Conservation (phyloP, 768 basidiomycete species). For the Leucocoprinus birnbaumii region DNA sequence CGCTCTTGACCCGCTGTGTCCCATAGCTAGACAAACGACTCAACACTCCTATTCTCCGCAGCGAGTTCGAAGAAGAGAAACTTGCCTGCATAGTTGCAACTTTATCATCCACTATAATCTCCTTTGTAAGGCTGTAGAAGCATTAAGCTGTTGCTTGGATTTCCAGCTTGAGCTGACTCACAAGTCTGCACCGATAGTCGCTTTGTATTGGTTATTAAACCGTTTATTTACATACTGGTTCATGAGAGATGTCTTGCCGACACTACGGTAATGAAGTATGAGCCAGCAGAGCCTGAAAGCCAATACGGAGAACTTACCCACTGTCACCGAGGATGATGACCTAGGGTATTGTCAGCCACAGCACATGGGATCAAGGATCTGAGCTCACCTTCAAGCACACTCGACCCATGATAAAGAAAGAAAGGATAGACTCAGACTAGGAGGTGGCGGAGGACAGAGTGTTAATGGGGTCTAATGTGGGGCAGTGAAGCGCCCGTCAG, state of each 20-base stretch:
- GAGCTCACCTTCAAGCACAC: slow-evolving; percentile 74
- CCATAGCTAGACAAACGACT: slow-evolving; percentile 67
- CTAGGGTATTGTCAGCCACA: slow-evolving; percentile 35
- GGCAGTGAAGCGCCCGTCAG: background rate
- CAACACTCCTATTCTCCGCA: slow-evolving; percentile 1
- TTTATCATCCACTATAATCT: slow-evolving; percentile 97
- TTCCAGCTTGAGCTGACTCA: slow-evolving; percentile 37
- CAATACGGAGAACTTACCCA: slow-evolving; percentile 51
- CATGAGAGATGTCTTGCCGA: slow-evolving; percentile 99
- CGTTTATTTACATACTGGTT: slow-evolving; percentile 99
- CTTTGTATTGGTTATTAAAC: slow-evolving; percentile 99
- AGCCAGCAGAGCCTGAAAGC: slow-evolving; percentile 12
- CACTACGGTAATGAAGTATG: slow-evolving; percentile 44
- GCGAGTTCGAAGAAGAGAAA: slow-evolving; percentile 5
- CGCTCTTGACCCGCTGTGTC: slow-evolving; percentile 99
- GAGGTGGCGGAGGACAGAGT: slow-evolving; percentile 10
- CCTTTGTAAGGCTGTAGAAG: slow-evolving; percentile 80
- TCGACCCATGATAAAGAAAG: slow-evolving; percentile 71
- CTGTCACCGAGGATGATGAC: slow-evolving; percentile 99
- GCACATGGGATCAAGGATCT: background rate
- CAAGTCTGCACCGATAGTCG: slow-evolving; percentile 99
- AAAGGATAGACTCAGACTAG: slow-evolving; percentile 17
- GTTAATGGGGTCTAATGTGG: background rate
- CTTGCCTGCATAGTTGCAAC: slow-evolving; percentile 96
- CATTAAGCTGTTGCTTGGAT: slow-evolving; percentile 18